These are phyloP conservation scores for Kalmusia sp. DNA, from an alignment of 2,329 filamentous ascomycete genomes.

Conservation along the genomic window DNA sequence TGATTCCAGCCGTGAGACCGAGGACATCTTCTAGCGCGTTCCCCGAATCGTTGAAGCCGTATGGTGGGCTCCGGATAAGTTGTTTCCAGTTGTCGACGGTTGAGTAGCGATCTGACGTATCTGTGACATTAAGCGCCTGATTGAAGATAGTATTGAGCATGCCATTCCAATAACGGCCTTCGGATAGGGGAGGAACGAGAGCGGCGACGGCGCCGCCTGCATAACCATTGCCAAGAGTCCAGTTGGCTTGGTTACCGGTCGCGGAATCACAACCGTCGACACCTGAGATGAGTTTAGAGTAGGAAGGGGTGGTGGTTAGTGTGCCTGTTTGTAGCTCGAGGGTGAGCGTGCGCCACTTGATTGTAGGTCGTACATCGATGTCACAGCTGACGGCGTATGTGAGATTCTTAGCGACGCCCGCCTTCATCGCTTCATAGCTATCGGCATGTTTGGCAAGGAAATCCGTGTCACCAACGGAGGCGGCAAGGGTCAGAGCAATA, in stretches of 20 bases:
- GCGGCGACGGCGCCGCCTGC: constrained; percentile 9
- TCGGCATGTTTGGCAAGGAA: constrained; percentile 6
- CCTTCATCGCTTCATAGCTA: constrained; percentile 6
- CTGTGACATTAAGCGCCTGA: constrained; percentile 3
- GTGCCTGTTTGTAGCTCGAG: constrained; percentile 9
- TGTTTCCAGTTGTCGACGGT: constrained; percentile 7
- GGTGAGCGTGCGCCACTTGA: constrained; percentile 13
- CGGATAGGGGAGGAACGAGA: constrained; percentile 8
- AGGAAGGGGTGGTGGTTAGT: constrained; percentile 7
- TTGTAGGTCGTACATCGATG: constrained; percentile 10
- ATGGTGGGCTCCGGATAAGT: constrained; percentile 1
- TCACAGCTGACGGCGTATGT: constrained; percentile 9
- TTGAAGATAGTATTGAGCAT: constrained; percentile 13
- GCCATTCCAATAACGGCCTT: constrained; percentile 13
- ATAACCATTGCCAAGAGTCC: constrained; percentile 10
- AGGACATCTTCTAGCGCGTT: constrained; percentile 14
- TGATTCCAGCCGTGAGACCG: constrained; percentile 10
- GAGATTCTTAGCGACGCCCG: neutral
- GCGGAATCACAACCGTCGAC: constrained; percentile 4
- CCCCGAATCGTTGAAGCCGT: constrained; percentile 8
- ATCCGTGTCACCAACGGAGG: constrained; percentile 9
- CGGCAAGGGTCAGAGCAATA: constrained; percentile 10
- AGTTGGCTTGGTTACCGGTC: neutral
- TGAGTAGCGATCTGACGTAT: constrained; percentile 9
- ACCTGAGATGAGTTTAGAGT: constrained; percentile 9